Evolutionary conservation across 192 early-diverging fungal genomes (phyloP).

Genomic region (Polychytrium aggregatum): DNA sequence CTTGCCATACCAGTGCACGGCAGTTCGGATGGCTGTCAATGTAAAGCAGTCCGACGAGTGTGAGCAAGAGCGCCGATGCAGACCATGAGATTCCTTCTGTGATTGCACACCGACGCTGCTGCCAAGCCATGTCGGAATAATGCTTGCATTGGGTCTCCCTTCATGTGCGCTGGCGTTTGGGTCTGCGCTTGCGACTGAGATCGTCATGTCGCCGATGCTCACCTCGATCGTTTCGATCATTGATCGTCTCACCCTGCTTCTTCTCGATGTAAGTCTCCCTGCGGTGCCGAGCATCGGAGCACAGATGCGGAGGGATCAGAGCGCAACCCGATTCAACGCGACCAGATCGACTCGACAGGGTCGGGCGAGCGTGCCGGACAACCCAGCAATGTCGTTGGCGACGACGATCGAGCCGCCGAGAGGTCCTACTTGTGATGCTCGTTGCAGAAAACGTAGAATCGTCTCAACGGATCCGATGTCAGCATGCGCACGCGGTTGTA

Average conservation of each 20-base stretch:
- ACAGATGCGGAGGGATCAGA: neutral
- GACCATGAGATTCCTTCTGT: neutral
- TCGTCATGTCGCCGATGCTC: no score
- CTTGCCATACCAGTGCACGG: constrained; percentile 69
- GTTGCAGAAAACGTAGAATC: constrained; percentile 91
- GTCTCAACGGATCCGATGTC: constrained; percentile 56
- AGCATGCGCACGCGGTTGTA: constrained; percentile 71
- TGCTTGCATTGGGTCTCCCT: no score
- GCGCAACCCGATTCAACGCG: neutral
- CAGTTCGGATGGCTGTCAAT: constrained; percentile 67
- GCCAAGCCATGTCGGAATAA: no score
- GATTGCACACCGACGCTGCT: no score
- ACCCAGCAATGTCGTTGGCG: no score
- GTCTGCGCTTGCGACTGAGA: no score
- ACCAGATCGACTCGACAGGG: no score
- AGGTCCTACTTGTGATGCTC: constrained; percentile 65
- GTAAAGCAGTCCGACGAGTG: no score
- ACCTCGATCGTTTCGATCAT: constrained; percentile 91
- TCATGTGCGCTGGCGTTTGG: no score
- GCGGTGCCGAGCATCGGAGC: neutral
- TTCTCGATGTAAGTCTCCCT: constrained; percentile 81
- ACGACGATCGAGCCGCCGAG: no score
- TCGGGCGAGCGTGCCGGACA: no score
- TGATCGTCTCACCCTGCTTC: constrained; percentile 69
- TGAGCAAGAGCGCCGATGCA: neutral